Evolutionary conservation across 2,329 filamentous ascomycete species (phyloP), one percentile per base, ranked within the genome.

Genomic region (Fusarium globosum): DNA sequence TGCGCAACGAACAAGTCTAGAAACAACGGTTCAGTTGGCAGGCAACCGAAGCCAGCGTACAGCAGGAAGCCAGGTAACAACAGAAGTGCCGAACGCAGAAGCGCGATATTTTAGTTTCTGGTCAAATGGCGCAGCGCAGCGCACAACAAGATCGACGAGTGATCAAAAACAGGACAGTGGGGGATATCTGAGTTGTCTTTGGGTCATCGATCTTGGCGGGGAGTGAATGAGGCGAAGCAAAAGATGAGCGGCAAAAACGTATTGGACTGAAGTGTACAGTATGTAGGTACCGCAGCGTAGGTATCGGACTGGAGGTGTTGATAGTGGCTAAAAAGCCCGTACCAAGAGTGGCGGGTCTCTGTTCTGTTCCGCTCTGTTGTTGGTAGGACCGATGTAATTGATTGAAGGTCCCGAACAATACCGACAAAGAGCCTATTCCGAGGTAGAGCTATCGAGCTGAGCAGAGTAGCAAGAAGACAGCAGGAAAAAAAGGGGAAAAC

Each of bases 171-270:
- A 61, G 39, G 58, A 68, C 71, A 64, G 71, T 67, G 71, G 58
- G 67, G 67, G 71, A 61, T 71, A 63, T 68, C 58, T 71, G 58
- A 71, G 58, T 43, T 73, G 70, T 73, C 60, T 73, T 56, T 66
- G 43, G 61, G 57, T 26, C 56, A 59, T 28, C 46, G 49, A 71
- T 74, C 67, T 74, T 73, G 71, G 71, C 62, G 60, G 59, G 48
- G 68, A 56, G 71, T 73, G 71, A 71, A 73, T 63, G 71, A 73
- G 71, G 71, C 71, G 64, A 73, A 74, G 62, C 42, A 67, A 48
- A 43, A 67, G 61, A 42, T 39, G 51, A 61, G 49, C 43, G 43
- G 42, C 66, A 55, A 63, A 61, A 61, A 48, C 42, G 70, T 51
- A 61, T 30, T 52, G 51, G n/a, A 35, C 26, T 67, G 56, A 43